Evolutionary conservation across 352 stramenopile species (phyloP).

Genomic region (Phytophthora hibernalis): DNA sequence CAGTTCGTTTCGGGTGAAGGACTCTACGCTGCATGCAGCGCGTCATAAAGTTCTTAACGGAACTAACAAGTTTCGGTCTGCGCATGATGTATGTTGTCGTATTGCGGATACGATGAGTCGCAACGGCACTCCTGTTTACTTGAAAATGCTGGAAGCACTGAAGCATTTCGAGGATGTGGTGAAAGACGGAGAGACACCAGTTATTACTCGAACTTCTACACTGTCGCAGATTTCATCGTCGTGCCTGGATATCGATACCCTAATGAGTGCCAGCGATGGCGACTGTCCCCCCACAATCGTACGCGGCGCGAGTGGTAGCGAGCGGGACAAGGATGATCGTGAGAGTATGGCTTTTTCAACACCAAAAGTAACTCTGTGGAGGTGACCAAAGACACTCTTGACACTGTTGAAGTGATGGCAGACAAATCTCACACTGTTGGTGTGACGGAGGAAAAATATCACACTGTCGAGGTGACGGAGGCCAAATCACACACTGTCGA

Average conservation of each 20-base stretch:
- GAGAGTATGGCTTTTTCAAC: neutral
- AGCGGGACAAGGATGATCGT: neutral
- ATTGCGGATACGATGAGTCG: conserved; percentile 14
- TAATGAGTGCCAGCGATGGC: neutral
- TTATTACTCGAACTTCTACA: neutral
- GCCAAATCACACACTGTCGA: too few species aligned
- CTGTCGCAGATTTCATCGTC: neutral
- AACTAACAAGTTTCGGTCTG: conserved; percentile 2
- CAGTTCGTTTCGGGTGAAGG: neutral
- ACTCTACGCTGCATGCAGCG: neutral
- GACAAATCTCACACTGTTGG: neutral
- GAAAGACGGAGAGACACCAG: neutral
- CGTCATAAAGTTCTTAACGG: conserved; percentile 8
- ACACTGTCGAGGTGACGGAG: neutral
- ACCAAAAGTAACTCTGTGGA: neutral
- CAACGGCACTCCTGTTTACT: conserved; percentile 6
- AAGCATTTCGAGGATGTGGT: conserved; percentile 2
- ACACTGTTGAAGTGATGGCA: neutral
- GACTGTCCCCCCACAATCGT: neutral
- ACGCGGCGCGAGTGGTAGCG: neutral
- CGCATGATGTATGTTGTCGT: neutral
- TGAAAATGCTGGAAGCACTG: conserved; percentile 2
- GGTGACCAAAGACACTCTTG: neutral
- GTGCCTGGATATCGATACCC: neutral
- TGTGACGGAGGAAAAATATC: neutral